A percentile compares a stretch with the other conserved stretches of the same genome.
Evolutionary conservation across 2,329 filamentous ascomycete genomes (phyloP).

Genomic region (Tolypocladium ovalisporum): DNA sequence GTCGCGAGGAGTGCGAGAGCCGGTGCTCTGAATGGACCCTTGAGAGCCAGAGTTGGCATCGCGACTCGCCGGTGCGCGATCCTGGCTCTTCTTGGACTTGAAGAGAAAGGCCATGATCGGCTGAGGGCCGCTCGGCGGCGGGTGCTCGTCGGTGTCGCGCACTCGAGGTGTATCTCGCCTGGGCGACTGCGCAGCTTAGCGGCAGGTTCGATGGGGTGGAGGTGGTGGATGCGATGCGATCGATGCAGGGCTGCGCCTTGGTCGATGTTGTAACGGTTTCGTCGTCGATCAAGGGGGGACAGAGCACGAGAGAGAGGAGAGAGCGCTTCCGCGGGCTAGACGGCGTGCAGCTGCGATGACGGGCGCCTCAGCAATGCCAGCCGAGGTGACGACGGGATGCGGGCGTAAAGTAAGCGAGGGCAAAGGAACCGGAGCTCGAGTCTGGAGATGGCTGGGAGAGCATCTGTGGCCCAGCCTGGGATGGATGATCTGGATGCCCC

Average conservation of each 20-base stretch:
- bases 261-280: not conserved
- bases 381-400: slow-evolving; percentile 6
- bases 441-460: slow-evolving; percentile 32
- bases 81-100: slow-evolving; percentile 70
- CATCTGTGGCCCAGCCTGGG: slow-evolving; percentile 24
- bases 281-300: not conserved
- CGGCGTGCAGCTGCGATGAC: slow-evolving; percentile 2
- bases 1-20: slow-evolving; percentile 34
- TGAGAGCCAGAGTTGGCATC: slow-evolving; percentile 39
- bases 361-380: slow-evolving; percentile 11
- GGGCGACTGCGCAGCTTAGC: not conserved
- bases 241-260: not conserved
- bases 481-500: slow-evolving; percentile 3
- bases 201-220: not conserved
- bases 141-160: slow-evolving; percentile 10
- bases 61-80: slow-evolving; percentile 45
- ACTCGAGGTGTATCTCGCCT: slow-evolving; percentile 1
- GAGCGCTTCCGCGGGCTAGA: not conserved
- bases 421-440: slow-evolving; percentile 22
- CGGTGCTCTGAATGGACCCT: slow-evolving; percentile 37
- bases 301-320: not conserved
- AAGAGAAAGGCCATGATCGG: slow-evolving; percentile 68
- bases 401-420: slow-evolving; percentile 11
- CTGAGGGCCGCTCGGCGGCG: slow-evolving; percentile 27
- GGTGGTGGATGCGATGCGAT: not conserved